These are phyloP conservation scores for Bryum argenteum DNA, from an alignment of 225 moss, liverwort and hornwort species.

Conservation along the genomic window DNA sequence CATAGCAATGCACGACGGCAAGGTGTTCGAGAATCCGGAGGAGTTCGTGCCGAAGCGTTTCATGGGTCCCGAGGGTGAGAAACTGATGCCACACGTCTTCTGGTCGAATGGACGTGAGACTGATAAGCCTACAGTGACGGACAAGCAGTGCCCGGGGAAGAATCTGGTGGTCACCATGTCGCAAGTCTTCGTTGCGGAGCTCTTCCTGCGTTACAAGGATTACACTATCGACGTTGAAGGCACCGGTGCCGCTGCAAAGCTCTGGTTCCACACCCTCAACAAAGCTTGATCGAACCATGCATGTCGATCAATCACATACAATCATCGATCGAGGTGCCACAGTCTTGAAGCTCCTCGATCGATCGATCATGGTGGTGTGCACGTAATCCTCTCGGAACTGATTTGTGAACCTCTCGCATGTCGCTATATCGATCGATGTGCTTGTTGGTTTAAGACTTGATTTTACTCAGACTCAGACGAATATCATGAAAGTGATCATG, in stretches of 20 bases:
- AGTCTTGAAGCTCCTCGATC: no score
- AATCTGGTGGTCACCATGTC: constrained; percentile 45
- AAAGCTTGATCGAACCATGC: constrained; percentile 15
- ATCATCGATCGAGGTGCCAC: no score
- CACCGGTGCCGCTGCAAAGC: neutral
- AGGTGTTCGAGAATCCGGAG: constrained; percentile 40
- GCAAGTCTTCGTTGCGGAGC: constrained; percentile 43
- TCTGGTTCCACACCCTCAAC: constrained; percentile 28
- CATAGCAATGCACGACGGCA: constrained; percentile 34
- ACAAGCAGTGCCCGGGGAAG: constrained; percentile 65
- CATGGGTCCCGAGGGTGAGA: constrained; percentile 53
- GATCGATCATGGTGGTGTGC: no score
- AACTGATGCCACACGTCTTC: constrained; percentile 44
- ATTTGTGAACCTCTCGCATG: no score
- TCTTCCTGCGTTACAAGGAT: constrained; percentile 47
- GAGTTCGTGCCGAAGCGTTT: constrained; percentile 45
- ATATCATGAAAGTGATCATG: no score
- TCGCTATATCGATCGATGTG: no score
- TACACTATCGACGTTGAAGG: constrained; percentile 27
- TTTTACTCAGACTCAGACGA: no score
- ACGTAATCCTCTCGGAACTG: no score
- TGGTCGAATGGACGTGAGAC: constrained; percentile 60
- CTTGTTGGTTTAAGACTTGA: no score
- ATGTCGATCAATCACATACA: no score
- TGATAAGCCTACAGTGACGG: constrained; percentile 12